These are phyloP conservation scores for Kazachstania africana DNA, from an alignment of 805 yeast genomes.

Conservation along the genomic window DNA sequence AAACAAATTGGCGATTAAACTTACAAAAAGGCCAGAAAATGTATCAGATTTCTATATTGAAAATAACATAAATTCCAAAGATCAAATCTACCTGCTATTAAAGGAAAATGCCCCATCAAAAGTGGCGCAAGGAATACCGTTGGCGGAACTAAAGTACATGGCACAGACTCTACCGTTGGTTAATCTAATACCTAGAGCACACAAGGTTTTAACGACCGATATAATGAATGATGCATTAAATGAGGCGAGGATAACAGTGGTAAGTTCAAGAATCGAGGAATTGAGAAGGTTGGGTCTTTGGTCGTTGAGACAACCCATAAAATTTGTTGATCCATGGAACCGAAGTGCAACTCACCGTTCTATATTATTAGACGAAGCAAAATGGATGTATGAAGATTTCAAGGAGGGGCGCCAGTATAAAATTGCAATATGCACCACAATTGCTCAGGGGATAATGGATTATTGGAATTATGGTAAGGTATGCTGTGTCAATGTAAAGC, in stretches of 20 bases:
- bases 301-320: conserved; percentile 79
- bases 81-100: conserved; percentile 35
- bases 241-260: conserved; percentile 85
- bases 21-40: conserved; percentile 1
- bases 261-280: conserved; percentile 85
- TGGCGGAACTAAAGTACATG: conserved; percentile 76
- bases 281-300: conserved; percentile 77
- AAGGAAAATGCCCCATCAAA: conserved; percentile 43
- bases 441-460: conserved; percentile 65
- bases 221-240: conserved; percentile 73
- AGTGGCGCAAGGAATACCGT: conserved; percentile 47
- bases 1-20: conserved; percentile 7
- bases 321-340: conserved; percentile 53
- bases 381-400: conserved; percentile 75
- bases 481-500: conserved; percentile 46
- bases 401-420: conserved; percentile 60
- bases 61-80: conserved; percentile 32
- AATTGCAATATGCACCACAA: conserved; percentile 51
- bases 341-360: conserved; percentile 56
- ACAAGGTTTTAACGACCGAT: conserved; percentile 76
- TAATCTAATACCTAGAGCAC: conserved; percentile 71
- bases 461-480: conserved; percentile 70
- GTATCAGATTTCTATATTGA: conserved; percentile 22
- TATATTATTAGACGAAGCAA: conserved; percentile 58
- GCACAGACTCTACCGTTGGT: conserved; percentile 82